Evolutionary conservation across 73 alveolate genomes (phyloP), one percentile per base, ranked within the genome.

Genomic region (Paramecium pentaurelia): DNA sequence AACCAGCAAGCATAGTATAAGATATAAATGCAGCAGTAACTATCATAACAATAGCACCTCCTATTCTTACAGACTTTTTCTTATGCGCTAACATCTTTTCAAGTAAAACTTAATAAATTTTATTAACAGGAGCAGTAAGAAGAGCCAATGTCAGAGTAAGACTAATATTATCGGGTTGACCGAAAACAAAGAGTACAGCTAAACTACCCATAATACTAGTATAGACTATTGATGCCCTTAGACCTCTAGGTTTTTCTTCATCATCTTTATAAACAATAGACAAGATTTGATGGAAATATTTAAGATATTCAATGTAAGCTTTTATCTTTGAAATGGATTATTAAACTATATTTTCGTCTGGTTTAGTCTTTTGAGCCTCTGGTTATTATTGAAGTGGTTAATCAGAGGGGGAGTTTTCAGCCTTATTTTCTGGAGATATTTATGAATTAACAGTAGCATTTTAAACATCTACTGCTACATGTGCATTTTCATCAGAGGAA

Each of bases 171-270:
- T 73, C 18, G 4, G 87, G 58, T 22, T 73, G 34, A 5, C 37
- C 34, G 11, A 73, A 73, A 1, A 73, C 58, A 73, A 73, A 73
- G 12, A 73, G 34, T 6, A 40, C 60, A 8, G 60, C 58, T 16
- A 73, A 73, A 38, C 87, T 73, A 73, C 87, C 87, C 60, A 73
- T 37, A 16, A 73, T 73, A 73, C 87, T 73, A 73, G 60, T 73
- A 9, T 73, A 73, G 16, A 73, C 60, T 3, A 73, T 73, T 2
- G 87, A 30, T 30, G 87, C 87, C 11, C 87, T 32, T 11, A 73
- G 5, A 16, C 60, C 60, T 40, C 87, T 11, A 12, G 87, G 60
- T 37, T 73, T 73, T 34, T 73, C 34, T 11, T 34, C 60, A 73
- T 73, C 87, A 73, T 37, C 58, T 40, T 73, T 73, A 38, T 73